Conservation (phyloP, 768 basidiomycete genomes). For the Rhodotorula diobovata region DNA sequence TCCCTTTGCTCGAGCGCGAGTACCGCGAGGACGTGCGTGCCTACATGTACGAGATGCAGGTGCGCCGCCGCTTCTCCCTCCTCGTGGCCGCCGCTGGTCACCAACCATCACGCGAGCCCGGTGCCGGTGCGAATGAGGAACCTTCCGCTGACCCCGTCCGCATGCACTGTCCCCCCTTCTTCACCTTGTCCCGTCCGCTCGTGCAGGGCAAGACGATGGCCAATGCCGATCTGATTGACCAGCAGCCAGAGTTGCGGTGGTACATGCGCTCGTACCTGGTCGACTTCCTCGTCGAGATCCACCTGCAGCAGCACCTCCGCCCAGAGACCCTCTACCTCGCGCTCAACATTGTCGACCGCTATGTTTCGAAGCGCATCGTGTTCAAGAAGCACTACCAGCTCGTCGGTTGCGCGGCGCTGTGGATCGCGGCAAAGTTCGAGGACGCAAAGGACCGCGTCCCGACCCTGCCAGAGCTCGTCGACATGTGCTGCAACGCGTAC, state of each 20-base stretch:
- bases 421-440: conserved; percentile 99
- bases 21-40: conserved; percentile 85
- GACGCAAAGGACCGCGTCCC: conserved; percentile 98
- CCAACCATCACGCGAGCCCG: not conserved
- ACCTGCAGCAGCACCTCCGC: conserved; percentile 93
- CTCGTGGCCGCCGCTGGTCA: not conserved
- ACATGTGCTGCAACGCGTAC: conserved; percentile 94
- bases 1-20: conserved; percentile 83
- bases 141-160: conserved; percentile 17
- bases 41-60: conserved; percentile 99
- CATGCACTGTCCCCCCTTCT: not conserved
- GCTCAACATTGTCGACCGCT: conserved; percentile 97
- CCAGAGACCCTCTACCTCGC: conserved; percentile 98
- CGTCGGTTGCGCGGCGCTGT: conserved; percentile 93
- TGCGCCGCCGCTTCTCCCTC: conserved; percentile 52
- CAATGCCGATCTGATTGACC: conserved; percentile 93
- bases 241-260: conserved; percentile 98
- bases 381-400: conserved; percentile 99
- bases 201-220: conserved; percentile 75
- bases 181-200: too few relatives aligned
- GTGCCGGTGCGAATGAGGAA: conserved; percentile 1
- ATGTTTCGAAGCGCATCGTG: conserved; percentile 95
- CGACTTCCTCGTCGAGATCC: conserved; percentile 97
- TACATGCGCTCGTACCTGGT: conserved; percentile 98
- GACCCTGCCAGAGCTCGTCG: conserved; percentile 84